phyloP scores from a whole-genome alignment of 352 stramenopile genomes.

The Pythium chondricola region DNA sequence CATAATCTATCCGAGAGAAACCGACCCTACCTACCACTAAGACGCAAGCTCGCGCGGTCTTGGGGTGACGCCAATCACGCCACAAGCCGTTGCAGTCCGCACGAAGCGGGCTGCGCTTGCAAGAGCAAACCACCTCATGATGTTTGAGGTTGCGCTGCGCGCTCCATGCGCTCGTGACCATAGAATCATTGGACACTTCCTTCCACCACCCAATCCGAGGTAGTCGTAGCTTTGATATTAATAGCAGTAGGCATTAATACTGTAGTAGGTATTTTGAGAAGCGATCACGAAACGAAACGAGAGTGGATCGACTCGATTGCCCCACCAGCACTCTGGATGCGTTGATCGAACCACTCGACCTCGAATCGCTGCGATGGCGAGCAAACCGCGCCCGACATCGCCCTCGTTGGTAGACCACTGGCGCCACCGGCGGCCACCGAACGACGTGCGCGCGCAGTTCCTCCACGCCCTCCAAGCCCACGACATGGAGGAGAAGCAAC shows the following conservation, averaged over 20 bases:
- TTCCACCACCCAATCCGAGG: not conserved
- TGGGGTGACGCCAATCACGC: conserved; percentile 25
- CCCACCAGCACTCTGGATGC: too few species aligned
- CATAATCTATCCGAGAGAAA: conserved; percentile 70
- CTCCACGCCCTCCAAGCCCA: conserved; percentile 34
- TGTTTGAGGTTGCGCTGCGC: conserved; percentile 76
- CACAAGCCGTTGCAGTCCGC: conserved; percentile 30
- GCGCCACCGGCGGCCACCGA: conserved; percentile 21
- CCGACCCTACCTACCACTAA: not conserved
- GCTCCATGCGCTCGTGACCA: conserved; percentile 61
- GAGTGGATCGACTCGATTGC: too few species aligned
- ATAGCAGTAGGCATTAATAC: too few species aligned
- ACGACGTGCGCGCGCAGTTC: conserved; percentile 34
- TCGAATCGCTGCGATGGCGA: not conserved
- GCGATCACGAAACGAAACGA: too few species aligned
- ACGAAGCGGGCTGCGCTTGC: conserved; percentile 40
- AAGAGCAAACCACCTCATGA: conserved; percentile 29
- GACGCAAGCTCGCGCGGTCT: conserved; percentile 66
- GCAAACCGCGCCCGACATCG: not conserved
- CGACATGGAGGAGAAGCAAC: conserved; percentile 27
- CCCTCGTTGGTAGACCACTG: conserved; percentile 7
- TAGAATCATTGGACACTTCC: conserved; percentile 55
- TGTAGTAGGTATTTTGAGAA: too few species aligned
- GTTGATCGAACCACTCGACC: too few species aligned
- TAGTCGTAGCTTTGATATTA: not conserved